phyloP scores from a whole-genome alignment of 2,329 filamentous ascomycete genomes.

The Fusarium miscanthi region DNA sequence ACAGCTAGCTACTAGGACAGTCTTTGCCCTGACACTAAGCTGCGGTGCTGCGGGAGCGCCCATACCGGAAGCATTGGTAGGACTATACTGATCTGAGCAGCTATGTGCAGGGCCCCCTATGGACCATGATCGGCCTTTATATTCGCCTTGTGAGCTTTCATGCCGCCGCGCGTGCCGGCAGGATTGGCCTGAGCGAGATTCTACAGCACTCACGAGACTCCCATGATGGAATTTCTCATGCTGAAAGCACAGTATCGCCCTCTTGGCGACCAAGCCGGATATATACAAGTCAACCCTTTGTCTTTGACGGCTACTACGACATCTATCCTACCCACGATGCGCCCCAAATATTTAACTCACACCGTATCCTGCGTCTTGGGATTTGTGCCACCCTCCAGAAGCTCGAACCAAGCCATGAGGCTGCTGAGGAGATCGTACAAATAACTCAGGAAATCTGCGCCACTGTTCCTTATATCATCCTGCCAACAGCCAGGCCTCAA shows the following conservation, averaged over 20 bases:
- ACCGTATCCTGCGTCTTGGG: too few species aligned
- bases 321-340: neutral
- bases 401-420: too few species aligned
- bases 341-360: too few species aligned
- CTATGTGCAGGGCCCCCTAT: too few species aligned
- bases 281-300: neutral
- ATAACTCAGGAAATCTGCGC: neutral
- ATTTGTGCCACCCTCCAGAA: neutral
- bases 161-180: too few species aligned
- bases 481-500: neutral
- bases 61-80: neutral
- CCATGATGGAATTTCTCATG: too few species aligned
- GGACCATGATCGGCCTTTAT: neutral
- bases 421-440: neutral
- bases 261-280: neutral
- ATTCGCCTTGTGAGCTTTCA: too few species aligned
- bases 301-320: neutral
- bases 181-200: too few species aligned
- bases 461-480: neutral
- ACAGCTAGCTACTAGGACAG: neutral
- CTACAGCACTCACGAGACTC: neutral
- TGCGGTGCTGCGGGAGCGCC: neutral
- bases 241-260: neutral
- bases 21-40: neutral
- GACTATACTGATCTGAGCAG: neutral